Evolutionary conservation across 2,329 filamentous ascomycete species (phyloP).

Genomic region (Coniella vitis): DNA sequence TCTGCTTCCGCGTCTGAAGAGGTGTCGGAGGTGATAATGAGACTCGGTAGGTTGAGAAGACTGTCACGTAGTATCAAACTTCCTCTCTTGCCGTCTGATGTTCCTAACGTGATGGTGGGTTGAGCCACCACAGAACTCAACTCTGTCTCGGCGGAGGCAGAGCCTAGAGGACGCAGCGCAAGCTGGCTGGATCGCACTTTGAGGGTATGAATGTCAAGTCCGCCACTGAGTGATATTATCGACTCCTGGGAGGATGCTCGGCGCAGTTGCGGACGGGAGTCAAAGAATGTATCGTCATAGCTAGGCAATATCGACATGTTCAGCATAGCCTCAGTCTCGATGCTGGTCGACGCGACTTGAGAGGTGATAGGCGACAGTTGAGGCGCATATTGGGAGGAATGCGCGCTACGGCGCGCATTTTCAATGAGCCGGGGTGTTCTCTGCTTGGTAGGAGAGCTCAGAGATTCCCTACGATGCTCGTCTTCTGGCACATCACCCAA

Average conservation of each 20-base stretch:
- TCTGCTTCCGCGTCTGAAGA: background rate
- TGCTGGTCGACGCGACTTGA: conserved; percentile 30
- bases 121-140: conserved; percentile 53
- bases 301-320: conserved; percentile 7
- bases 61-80: conserved; percentile 53
- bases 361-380: conserved; percentile 24
- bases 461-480: conserved; percentile 20
- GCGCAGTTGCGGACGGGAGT: conserved; percentile 28
- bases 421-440: conserved; percentile 17
- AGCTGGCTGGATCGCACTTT: conserved; percentile 71
- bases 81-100: conserved; percentile 38
- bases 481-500: conserved; percentile 16
- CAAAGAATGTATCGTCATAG: conserved; percentile 22
- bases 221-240: conserved; percentile 77
- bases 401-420: conserved; percentile 24
- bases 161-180: conserved; percentile 47
- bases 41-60: conserved; percentile 33
- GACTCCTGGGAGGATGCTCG: conserved; percentile 77
- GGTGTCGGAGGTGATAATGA: conserved; percentile 19
- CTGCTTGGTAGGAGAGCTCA: conserved; percentile 1
- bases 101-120: conserved; percentile 44
- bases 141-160: conserved; percentile 47
- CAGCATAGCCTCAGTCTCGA: conserved; percentile 19
- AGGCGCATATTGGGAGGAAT: conserved; percentile 24
- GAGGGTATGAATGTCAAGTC: conserved; percentile 84